Evolutionary conservation across 805 yeast genomes (phyloP), one percentile per base, ranked within the genome.

Genomic region (Wickerhamomyces silvicola): DNA sequence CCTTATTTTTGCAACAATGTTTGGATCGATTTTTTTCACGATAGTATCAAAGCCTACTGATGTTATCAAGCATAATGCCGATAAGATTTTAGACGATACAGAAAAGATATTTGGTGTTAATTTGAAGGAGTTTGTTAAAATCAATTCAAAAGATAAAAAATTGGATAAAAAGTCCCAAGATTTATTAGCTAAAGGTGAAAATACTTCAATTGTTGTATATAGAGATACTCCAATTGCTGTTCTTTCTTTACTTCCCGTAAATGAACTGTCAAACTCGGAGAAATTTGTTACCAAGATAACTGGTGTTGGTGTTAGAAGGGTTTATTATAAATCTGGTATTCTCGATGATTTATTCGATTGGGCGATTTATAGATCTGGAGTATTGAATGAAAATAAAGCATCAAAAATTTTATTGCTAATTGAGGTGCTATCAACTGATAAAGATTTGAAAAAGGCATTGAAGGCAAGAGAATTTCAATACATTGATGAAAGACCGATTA

Each of bases 191-290:
- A 39, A 45, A 45, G 69, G 70, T 14, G 60, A 64, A 11, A 71
- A 78, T 42, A 64, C 85, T 1, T 71, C 69, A 31, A 48, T 78
- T 24, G 64, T 81, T 18, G 51, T 71, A 12, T 82, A 81, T 58
- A 71, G 88, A 48, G 72, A 71, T n/a, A 62, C 78, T 1, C 88
- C 92, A 12, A 76, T 83, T 49, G 86, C 87, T 0, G 60, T 78
- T 22, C 61, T 70, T 19, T 66, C 78, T 1, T 37, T 62, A 9
- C 60, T 70, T 27, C 65, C 63, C 27, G 51, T 58, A 24, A 62
- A 68, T n/a, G 62, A 66, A 8, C 46, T 64, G 30, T 58, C 70
- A 1, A 54, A 65, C 7, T 56, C 57, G 16, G 57, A 62, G 11
- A 56, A 64, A 18, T 66, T 70, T 40, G 65, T 64, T 14, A 71